Evolutionary conservation across 1,139 yeast species (phyloP), one percentile per base, ranked within the genome.

Genomic region (Candida labiduridarum): DNA sequence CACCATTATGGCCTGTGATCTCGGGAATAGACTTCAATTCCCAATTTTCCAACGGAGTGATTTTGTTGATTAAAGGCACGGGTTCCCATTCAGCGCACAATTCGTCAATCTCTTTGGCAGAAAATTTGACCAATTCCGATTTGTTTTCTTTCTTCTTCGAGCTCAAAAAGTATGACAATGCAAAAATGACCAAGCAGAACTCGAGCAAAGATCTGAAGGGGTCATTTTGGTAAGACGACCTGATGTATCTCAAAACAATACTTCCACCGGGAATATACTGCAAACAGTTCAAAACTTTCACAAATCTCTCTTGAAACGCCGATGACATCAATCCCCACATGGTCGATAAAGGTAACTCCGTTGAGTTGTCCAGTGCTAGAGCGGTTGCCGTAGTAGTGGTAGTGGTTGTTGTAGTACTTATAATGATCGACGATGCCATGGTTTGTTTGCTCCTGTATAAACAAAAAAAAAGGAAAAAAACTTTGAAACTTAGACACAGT

Each of bases 51-150:
- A 71, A 68, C 3, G 72, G 75, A 22, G 69, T 62, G 14, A 87
- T 65, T 0, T 82, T 78, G 34, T 78, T 77, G 7, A 87, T 90
- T 47, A 94, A 69, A 1, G 96, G 89, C 60, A 83, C 94, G 0
- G 99, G 98, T 51, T 80, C 80, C 99, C 99, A 94, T 55, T 92
- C 98, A 22, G 82, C 86, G 49, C 89, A 83, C 54, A 94, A 78
- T 51, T 88, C 96, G 59, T 92, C 96, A 38, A 90, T 78, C 64
- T 94, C 99, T 48, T 71, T 73, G 41, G 78, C 74, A 8, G 84
- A 74, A 53, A 94, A 78, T 56, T 76, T 76, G 50, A 89, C 87
- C 55, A 83, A 79, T 59, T 87, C 90, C 44, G 85, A 79, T 68
- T 87, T 87, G 62, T 87, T 85, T 58, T 85, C 87, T 57, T 92